Percentiles rank a stretch among this genome's conserved stretches.
These are phyloP conservation scores for Keithomyces neogunnii DNA, from an alignment of 2,329 filamentous ascomycete genomes.

Conservation along the genomic window DNA sequence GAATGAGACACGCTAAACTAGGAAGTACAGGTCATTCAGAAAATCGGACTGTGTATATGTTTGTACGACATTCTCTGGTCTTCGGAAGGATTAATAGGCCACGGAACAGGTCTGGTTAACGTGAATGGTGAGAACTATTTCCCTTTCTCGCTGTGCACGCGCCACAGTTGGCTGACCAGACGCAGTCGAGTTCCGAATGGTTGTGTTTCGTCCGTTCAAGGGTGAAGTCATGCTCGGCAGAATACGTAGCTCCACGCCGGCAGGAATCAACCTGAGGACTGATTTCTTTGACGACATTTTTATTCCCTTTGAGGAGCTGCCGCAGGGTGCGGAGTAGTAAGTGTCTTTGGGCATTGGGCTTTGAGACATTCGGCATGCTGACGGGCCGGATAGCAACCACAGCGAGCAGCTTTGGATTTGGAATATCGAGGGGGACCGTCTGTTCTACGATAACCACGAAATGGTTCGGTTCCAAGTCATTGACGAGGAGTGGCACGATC, in stretches of 20 bases:
- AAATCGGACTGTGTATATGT: constrained; percentile 86
- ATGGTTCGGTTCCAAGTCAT: constrained; percentile 80
- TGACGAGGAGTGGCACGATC: constrained; percentile 84
- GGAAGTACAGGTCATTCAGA: constrained; percentile 66
- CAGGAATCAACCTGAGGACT: constrained; percentile 70
- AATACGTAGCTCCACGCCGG: constrained; percentile 65
- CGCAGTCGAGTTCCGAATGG: constrained; percentile 80
- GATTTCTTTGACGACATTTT: constrained; percentile 95
- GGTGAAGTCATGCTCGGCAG: constrained; percentile 82
- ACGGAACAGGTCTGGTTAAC: constrained; percentile 86
- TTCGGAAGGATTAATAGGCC: constrained; percentile 88
- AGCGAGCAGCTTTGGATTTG: constrained; percentile 79
- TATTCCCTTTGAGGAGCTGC: constrained; percentile 65
- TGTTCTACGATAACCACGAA: constrained; percentile 88
- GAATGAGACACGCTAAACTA: constrained; percentile 1
- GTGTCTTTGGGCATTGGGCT: constrained; percentile 16
- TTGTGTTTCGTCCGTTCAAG: constrained; percentile 94
- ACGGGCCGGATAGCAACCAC: constrained; percentile 45
- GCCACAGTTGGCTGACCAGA: background rate
- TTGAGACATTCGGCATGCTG: background rate
- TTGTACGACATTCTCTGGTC: constrained; percentile 85
- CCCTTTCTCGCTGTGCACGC: background rate
- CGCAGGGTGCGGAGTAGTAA: constrained; percentile 69
- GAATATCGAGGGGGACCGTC: constrained; percentile 62
- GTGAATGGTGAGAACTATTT: constrained; percentile 62